Conservation (phyloP, 306 rosid species). For the Gleditsia sinensis region DNA sequence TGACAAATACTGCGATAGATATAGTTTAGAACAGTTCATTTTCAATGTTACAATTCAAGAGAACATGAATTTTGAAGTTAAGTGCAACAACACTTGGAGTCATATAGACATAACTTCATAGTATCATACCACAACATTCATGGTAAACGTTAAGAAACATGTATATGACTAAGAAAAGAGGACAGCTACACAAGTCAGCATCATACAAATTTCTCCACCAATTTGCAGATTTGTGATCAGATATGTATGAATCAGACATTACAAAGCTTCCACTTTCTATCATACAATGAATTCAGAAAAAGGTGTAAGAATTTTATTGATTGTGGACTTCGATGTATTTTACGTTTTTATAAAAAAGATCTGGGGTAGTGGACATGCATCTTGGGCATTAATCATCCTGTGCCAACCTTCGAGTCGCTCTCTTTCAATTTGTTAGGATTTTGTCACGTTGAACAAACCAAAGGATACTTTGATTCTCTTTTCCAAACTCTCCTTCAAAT, state of each 20-base stretch:
- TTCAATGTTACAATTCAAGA: neutral
- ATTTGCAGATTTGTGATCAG: neutral
- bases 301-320: too few relatives aligned
- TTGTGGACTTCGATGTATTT: too few relatives aligned
- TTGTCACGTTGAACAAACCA: too few relatives aligned
- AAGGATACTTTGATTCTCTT: too few relatives aligned
- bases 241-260: neutral
- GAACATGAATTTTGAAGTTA: neutral
- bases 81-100: neutral
- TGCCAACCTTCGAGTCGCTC: too few relatives aligned
- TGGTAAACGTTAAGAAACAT: neutral
- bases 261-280: neutral
- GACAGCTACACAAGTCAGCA: neutral
- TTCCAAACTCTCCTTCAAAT: too few relatives aligned
- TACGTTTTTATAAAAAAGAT: too few relatives aligned
- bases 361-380: too few relatives aligned
- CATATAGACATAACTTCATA: neutral
- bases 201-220: neutral
- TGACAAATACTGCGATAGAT: neutral
- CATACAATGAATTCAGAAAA: constrained; percentile 15
- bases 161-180: neutral
- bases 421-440: too few relatives aligned
- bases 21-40: neutral
- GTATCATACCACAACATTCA: neutral
- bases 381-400: too few relatives aligned